Percentiles rank a stretch among this genome's conserved stretches.
These are phyloP conservation scores for Cupressus sempervirens DNA, from an alignment of 75 land plant genomes.

Conservation along the genomic window DNA sequence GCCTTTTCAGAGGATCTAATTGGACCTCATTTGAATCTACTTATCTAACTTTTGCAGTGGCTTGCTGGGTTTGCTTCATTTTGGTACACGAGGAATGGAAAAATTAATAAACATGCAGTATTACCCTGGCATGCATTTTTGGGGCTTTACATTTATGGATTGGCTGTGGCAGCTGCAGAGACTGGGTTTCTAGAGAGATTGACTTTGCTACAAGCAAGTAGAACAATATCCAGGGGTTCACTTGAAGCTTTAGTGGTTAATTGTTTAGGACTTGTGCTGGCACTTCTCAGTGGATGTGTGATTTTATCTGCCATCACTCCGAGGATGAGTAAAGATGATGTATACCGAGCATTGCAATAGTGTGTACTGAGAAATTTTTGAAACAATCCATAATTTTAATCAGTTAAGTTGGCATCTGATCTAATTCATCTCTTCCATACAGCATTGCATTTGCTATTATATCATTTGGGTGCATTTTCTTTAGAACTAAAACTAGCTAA, in stretches of 20 bases:
- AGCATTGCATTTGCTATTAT: neutral
- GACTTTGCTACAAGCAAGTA: conserved; percentile 48
- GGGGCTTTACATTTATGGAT: conserved; percentile 61
- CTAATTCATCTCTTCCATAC: conserved; percentile 1
- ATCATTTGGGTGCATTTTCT: neutral
- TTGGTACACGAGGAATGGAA: conserved; percentile 51
- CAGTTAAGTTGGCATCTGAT: neutral
- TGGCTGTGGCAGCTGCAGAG: conserved; percentile 71
- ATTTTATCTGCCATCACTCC: conserved; percentile 39
- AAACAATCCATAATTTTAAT: neutral
- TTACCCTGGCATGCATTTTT: conserved; percentile 74
- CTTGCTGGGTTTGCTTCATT: conserved; percentile 56
- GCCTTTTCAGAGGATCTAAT: neutral
- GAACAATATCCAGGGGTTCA: conserved; percentile 24
- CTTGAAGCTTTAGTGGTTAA: conserved; percentile 57
- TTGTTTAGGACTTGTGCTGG: conserved; percentile 50
- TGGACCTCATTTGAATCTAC: neutral
- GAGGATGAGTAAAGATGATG: conserved; percentile 14
- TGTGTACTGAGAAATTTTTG: neutral
- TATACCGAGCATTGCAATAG: neutral
- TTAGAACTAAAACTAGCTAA: neutral
- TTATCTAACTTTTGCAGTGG: conserved; percentile 49
- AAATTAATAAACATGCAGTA: conserved; percentile 19
- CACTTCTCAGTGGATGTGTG: conserved; percentile 46
- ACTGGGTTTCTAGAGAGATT: conserved; percentile 83